Conservation (phyloP, 1,284 basidiomycete species). For the Ustilago loliicola region DNA sequence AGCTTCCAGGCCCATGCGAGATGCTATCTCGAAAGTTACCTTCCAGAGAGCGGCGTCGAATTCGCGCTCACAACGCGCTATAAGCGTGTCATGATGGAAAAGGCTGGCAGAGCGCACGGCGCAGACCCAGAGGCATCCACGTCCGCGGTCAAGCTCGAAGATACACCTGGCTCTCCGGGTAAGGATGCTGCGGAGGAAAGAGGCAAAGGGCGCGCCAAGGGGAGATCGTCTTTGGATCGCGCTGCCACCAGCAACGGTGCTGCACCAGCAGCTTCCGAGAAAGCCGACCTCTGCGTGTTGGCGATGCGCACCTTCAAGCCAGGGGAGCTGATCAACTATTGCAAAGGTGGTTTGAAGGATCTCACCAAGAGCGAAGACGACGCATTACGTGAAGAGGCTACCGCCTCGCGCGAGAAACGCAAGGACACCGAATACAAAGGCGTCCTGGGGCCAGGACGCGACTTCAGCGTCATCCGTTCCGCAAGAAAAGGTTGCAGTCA, state of each 20-base stretch:
- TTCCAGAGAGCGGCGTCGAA: conserved; percentile 68
- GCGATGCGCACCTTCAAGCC: conserved; percentile 81
- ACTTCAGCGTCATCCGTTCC: conserved; percentile 91
- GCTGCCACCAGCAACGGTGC: conserved; percentile 48
- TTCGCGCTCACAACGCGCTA: conserved; percentile 67
- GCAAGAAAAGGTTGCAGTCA: conserved; percentile 91
- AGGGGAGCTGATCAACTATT: conserved; percentile 81
- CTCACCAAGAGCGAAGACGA: conserved; percentile 70
- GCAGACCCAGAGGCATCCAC: conserved; percentile 26
- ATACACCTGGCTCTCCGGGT: conserved; percentile 12
- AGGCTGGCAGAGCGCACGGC: conserved; percentile 24
- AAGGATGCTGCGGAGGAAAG: conserved; percentile 27
- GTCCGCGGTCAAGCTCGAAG: conserved; percentile 36
- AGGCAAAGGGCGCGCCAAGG: conserved; percentile 35
- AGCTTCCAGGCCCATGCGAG: conserved; percentile 59
- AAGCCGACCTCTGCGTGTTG: conserved; percentile 88
- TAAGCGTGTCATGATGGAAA: conserved; percentile 56
- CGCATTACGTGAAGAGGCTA: conserved; percentile 79
- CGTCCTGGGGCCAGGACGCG: conserved; percentile 76
- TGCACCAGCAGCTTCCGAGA: conserved; percentile 73
- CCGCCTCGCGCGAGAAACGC: conserved; percentile 68
- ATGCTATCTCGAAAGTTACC: conserved; percentile 68
- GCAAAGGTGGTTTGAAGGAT: conserved; percentile 75
- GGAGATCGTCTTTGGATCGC: conserved; percentile 48
- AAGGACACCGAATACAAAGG: conserved; percentile 73